phyloP scores from a whole-genome alignment of 2,329 filamentous ascomycete species.

The Scopulariopsis brevicaulis region DNA sequence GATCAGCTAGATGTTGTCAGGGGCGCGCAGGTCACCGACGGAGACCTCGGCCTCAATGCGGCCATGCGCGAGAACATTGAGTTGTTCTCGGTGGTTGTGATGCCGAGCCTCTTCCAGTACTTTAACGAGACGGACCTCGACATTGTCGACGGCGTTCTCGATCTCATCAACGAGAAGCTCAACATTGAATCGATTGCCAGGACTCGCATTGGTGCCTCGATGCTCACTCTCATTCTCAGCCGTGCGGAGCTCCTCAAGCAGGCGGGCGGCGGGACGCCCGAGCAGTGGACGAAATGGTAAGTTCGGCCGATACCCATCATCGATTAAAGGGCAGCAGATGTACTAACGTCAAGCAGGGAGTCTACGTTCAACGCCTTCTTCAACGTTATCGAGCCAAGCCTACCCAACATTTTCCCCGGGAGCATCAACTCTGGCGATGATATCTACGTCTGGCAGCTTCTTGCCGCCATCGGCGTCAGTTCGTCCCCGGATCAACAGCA shows the following conservation, averaged over 20 bases:
- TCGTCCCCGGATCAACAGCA: conserved; percentile 93
- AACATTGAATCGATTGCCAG: conserved; percentile 77
- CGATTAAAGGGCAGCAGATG: not conserved
- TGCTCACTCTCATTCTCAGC: conserved; percentile 89
- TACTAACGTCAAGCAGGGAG: conserved; percentile 35
- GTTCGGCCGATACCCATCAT: conserved; percentile 11
- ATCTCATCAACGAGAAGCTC: conserved; percentile 70
- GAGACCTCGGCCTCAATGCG: conserved; percentile 60
- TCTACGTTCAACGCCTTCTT: conserved; percentile 79
- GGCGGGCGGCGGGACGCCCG: conserved; percentile 55
- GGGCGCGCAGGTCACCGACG: conserved; percentile 61
- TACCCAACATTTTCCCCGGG: conserved; percentile 81
- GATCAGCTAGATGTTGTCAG: conserved; percentile 86
- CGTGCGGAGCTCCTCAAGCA: conserved; percentile 91
- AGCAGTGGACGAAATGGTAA: conserved; percentile 72
- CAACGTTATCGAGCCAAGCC: conserved; percentile 70
- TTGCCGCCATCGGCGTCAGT: conserved; percentile 88
- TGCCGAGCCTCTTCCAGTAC: conserved; percentile 81
- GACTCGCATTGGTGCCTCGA: conserved; percentile 77
- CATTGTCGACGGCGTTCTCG: conserved; percentile 83
- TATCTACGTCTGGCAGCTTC: conserved; percentile 95
- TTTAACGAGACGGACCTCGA: conserved; percentile 84
- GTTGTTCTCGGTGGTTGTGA: conserved; percentile 76
- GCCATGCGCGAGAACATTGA: conserved; percentile 85
- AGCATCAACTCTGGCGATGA: conserved; percentile 86